These are phyloP conservation scores for Tetrahymena elliotti DNA, from an alignment of 73 alveolate species.

Conservation along the genomic window DNA sequence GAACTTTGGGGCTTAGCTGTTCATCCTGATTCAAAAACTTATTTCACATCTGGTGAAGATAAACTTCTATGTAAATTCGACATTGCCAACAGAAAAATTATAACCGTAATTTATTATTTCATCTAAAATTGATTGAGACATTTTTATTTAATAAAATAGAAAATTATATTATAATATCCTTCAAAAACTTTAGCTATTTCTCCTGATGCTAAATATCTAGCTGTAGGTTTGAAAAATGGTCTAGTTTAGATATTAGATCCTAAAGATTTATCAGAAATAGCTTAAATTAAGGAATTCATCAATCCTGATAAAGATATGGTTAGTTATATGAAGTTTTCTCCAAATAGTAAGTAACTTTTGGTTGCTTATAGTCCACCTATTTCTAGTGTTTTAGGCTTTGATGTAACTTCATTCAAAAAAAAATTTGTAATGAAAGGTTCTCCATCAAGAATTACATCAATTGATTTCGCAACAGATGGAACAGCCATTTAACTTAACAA, in stretches of 20 bases:
- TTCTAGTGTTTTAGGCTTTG: slow-evolving; percentile 72
- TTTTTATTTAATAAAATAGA: slow-evolving; percentile 39
- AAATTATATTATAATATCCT: slow-evolving; percentile 67
- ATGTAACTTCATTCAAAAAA: slow-evolving; percentile 70
- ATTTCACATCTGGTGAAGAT: slow-evolving; percentile 93
- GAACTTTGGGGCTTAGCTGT: slow-evolving; percentile 95
- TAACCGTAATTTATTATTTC: not conserved
- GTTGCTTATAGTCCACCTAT: slow-evolving; percentile 82
- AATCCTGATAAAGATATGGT: slow-evolving; percentile 74
- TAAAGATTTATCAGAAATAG: slow-evolving; percentile 1
- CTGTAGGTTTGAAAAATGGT: slow-evolving; percentile 93
- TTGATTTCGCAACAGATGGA: slow-evolving; percentile 92
- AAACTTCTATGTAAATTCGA: slow-evolving; percentile 91
- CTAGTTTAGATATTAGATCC: slow-evolving; percentile 78
- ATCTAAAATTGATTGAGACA: not conserved
- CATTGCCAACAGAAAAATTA: slow-evolving; percentile 62
- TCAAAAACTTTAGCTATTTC: slow-evolving; percentile 74
- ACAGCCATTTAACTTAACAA: slow-evolving; percentile 71
- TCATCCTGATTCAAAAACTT: slow-evolving; percentile 82
- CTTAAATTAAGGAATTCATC: slow-evolving; percentile 44
- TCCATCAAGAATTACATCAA: slow-evolving; percentile 72
- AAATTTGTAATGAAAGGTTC: slow-evolving; percentile 71
- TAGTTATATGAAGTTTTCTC: slow-evolving; percentile 83
- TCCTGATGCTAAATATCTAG: slow-evolving; percentile 75
- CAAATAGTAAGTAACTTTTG: slow-evolving; percentile 75